These are phyloP conservation scores for Holtermannia corniformis DNA, from an alignment of 768 basidiomycete genomes.

Conservation along the genomic window DNA sequence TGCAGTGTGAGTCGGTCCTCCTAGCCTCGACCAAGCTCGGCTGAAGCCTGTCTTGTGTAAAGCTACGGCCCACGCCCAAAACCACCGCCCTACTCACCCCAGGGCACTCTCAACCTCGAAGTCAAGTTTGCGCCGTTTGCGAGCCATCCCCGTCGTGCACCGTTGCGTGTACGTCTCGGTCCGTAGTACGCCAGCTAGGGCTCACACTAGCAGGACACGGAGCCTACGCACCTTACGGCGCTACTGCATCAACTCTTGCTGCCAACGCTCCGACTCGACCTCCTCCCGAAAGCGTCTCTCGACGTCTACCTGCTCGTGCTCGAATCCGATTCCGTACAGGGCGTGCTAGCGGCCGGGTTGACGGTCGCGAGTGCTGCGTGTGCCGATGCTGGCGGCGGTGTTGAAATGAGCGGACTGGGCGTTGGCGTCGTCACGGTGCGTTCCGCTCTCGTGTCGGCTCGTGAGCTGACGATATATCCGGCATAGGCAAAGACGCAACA, in stretches of 20 bases:
- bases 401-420: conserved; percentile 83
- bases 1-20: conserved; percentile 62
- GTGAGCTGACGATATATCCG: conserved; percentile 34
- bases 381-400: conserved; percentile 66
- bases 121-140: conserved; percentile 96
- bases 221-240: conserved; percentile 74
- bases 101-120: conserved; percentile 82
- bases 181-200: neutral
- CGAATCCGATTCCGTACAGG: conserved; percentile 84
- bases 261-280: conserved; percentile 73
- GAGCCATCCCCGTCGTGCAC: conserved; percentile 62
- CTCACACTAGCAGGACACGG: conserved; percentile 62
- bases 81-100: conserved; percentile 48
- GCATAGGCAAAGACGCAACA: conserved; percentile 11
- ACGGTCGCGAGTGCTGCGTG: conserved; percentile 83
- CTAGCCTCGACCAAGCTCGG: conserved; percentile 45
- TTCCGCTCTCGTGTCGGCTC: conserved; percentile 2
- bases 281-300: conserved; percentile 86
- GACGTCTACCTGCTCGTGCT: conserved; percentile 84
- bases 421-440: conserved; percentile 70
- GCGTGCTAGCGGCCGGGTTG: conserved; percentile 73
- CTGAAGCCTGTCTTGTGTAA: neutral
- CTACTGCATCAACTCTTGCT: conserved; percentile 69
- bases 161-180: conserved; percentile 60
- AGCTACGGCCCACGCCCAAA: conserved; percentile 57